Conservation (phyloP, 192 early-diverging fungal species). For the Coemansia sp. region DNA sequence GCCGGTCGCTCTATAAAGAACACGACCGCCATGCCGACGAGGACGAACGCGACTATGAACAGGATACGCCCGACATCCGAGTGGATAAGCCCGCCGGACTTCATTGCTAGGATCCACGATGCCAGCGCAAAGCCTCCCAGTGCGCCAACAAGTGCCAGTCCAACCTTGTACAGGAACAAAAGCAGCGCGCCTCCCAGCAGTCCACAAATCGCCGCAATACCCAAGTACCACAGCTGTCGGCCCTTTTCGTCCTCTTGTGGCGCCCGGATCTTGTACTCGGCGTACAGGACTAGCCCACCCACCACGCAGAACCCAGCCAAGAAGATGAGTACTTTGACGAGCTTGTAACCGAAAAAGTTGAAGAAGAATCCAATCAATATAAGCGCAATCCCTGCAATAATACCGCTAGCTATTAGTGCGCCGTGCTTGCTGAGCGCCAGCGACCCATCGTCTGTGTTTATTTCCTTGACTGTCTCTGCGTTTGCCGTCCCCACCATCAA, state of each 20-base stretch:
- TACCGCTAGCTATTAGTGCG: constrained; percentile 39
- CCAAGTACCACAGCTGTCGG: constrained; percentile 52
- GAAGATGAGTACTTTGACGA: constrained; percentile 71
- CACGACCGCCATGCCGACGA: constrained; percentile 64
- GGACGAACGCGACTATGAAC: constrained; percentile 63
- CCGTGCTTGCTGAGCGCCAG: constrained; percentile 41
- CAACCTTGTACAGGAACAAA: constrained; percentile 69
- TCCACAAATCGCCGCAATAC: constrained; percentile 63
- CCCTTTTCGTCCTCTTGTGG: constrained; percentile 47
- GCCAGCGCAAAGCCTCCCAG: constrained; percentile 76
- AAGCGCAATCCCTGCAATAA: constrained; percentile 61
- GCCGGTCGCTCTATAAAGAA: constrained; percentile 64
- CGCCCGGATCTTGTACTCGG: constrained; percentile 44
- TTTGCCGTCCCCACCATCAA: constrained; percentile 16
- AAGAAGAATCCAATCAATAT: constrained; percentile 66
- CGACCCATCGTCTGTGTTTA: constrained; percentile 30
- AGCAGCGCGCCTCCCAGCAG: constrained; percentile 65
- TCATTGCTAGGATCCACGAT: constrained; percentile 69
- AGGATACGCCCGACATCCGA: constrained; percentile 64
- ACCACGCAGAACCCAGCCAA: constrained; percentile 75
- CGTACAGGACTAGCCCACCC: constrained; percentile 45
- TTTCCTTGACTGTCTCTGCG: constrained; percentile 17
- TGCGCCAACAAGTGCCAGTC: constrained; percentile 73
- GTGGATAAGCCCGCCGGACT: constrained; percentile 61
- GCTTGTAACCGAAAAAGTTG: constrained; percentile 66